Evolutionary conservation across 768 basidiomycete genomes (phyloP).

Genomic region (Lentinula aciculospora): DNA sequence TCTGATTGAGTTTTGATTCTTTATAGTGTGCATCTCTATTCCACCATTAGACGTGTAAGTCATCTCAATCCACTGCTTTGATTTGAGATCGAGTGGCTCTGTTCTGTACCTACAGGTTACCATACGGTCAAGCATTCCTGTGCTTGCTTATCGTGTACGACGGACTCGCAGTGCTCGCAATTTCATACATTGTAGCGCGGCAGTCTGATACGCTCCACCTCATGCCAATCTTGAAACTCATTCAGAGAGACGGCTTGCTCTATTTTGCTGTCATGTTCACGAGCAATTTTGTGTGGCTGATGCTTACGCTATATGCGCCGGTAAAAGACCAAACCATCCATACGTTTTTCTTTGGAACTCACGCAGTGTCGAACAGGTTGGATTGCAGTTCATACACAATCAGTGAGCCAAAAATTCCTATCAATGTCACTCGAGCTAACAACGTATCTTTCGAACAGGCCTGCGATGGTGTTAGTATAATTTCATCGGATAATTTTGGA

Average conservation of each 20-base stretch:
- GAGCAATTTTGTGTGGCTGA: slow-evolving; percentile 15
- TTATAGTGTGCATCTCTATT: not conserved
- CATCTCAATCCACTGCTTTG: too few species aligned
- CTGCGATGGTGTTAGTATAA: not conserved
- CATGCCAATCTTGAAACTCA: slow-evolving; percentile 7
- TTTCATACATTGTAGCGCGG: not conserved
- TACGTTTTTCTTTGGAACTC: not conserved
- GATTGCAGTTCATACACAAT: slow-evolving; percentile 9
- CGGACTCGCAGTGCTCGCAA: slow-evolving; percentile 11
- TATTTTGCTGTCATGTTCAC: slow-evolving; percentile 17
- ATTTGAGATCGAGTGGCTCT: too few species aligned
- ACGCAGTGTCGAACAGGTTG: not conserved
- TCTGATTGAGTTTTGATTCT: too few species aligned
- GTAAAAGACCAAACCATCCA: not conserved
- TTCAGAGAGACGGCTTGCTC: slow-evolving; percentile 13
- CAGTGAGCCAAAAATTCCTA: not conserved
- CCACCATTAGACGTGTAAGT: not conserved
- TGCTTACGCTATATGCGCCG: slow-evolving; percentile 10
- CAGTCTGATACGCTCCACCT: not conserved
- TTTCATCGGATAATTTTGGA: not conserved
- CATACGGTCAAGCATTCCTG: slow-evolving; percentile 10
- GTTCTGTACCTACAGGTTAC: not conserved
- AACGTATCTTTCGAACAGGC: not conserved
- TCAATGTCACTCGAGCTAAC: not conserved
- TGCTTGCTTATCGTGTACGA: slow-evolving; percentile 15